Evolutionary conservation across 2,329 filamentous ascomycete genomes (phyloP), one percentile per base, ranked within the genome.

Genomic region (Trichoderma aggressivum): DNA sequence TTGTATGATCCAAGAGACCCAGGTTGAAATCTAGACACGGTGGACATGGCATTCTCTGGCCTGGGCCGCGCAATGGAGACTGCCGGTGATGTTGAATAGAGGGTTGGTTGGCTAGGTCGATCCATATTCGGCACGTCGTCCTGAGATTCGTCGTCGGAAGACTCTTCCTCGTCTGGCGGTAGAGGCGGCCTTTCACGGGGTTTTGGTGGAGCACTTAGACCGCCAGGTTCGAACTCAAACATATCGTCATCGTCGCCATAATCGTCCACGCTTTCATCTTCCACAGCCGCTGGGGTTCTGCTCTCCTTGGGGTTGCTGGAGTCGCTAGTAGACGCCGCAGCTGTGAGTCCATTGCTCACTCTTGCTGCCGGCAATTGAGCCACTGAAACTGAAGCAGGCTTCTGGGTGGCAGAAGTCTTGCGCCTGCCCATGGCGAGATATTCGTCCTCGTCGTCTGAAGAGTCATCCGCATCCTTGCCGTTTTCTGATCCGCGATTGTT

Each of bases 1-100:
- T 84, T 86, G 74, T 87, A 88, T n/a, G 86, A 88, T 3, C 86
- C 86, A 16, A 86, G 77, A 7, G 84, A 85, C 21, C 82, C 81
- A 26, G 80, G 77, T 56, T 81, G 77, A 66, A 80, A 80, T 59
- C 79, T 80, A 61, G 80, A 74, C 5, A 74, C 74, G 3, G 80
- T 77, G 12, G 80, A 77, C n/a, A 78, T 77, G 62, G 80, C 75
- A 55, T 76, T 78, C 30, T 73, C 78, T n/a, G 75, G 66, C 28
- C 73, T 72, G 30, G 76, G 75, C 69, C 78, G 80, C 60, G 77
- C 72, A 43, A 85, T 83, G 16, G 82, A 74, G 63, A 86, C 79
- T n/a, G 82, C 81, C 1, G 83, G 83, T 2, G 84, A 86, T 12
- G 82, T 83, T 28, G 83, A 81, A 73, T 82, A 84, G 3, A 82